phyloP scores from a whole-genome alignment of 148 eudicot genomes.

The Diospyros lotus region DNA sequence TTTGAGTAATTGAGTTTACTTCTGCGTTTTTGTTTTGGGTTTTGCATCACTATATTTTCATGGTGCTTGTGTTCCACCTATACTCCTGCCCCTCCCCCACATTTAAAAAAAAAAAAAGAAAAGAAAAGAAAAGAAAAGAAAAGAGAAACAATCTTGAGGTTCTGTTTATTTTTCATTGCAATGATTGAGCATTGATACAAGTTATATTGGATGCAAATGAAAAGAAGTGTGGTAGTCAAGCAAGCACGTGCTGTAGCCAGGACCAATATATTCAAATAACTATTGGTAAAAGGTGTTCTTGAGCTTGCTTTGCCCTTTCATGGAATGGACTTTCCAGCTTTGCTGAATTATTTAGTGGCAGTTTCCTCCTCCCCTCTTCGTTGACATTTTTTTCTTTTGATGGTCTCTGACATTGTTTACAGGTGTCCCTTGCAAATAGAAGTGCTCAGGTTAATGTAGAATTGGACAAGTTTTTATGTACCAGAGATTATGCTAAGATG shows the following conservation, averaged over 20 bases:
- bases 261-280: slow-evolving; percentile 72
- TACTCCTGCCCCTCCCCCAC: too few species aligned
- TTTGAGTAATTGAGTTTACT: too few species aligned
- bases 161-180: not conserved
- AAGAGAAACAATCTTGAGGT: not conserved
- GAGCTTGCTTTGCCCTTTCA: not conserved
- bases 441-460: slow-evolving; percentile 72
- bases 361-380: slow-evolving; percentile 2
- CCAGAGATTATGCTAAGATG: not conserved
- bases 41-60: not conserved
- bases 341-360: not conserved
- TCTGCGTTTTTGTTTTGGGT: too few species aligned
- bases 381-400: slow-evolving; percentile 26
- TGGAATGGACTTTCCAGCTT: not conserved
- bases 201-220: slow-evolving; percentile 79
- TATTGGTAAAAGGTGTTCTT: slow-evolving; percentile 54
- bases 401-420: slow-evolving; percentile 68
- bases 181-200: slow-evolving; percentile 28
- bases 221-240: slow-evolving; percentile 80
- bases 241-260: slow-evolving; percentile 35
- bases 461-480: not conserved
- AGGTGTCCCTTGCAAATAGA: slow-evolving; percentile 73
- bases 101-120: too few species aligned
- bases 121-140: too few species aligned
- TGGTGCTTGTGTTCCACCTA: not conserved